Base-by-base conservation (phyloP, 139 green algal species). In the Marvania coccoides region DNA sequence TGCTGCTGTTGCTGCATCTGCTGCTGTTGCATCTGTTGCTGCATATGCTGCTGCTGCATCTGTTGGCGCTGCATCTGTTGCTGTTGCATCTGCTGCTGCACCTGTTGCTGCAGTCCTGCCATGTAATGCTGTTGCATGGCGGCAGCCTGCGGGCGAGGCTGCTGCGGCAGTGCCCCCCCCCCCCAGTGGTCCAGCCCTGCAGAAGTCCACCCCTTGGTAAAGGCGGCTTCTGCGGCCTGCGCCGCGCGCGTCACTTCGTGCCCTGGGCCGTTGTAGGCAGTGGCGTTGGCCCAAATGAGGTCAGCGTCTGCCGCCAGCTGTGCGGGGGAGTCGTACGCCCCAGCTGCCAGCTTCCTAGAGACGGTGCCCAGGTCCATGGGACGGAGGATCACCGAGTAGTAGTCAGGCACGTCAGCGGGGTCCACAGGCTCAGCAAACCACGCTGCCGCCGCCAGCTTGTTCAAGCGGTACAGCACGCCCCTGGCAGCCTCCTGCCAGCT, bases 281-380 rank as follows among this genome's bases (percentile, higher is more conserved):
- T 45, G 23, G 59, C 59, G 40, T 66, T 66, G n/a, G 54, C 56
- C 4, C n/a, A 46, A 56, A 87, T 73, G 33, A 78, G 66, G 12
- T 80, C 48, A 28, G 81, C 61, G 47, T 88, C 79, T 2, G 63
- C 59, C 61, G 67, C 55, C 24, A 83, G 29, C 31, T 72, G 55
- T 6, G 8, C 56, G 56, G 66, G 35, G 8, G 30, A 34, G 46
- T 47, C 28, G 42, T 84, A 83, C 12, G 40, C 33, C 13, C 53
- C 61, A 4, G 2, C 19, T 12, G 63, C 37, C n/a, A 87, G 58
- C 53, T 65, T 66, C 45, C 45, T 34, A 6, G 14, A 51, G 26
- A 87, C 65, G 6, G 67, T 84, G 38, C 47, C 54, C 37, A 87
- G 67, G 60, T 86, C 72, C 81, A 86, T 87, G 63, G 81, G 78